Conservation (phyloP, 352 stramenopile genomes). For the Stramenopiles sp. region DNA sequence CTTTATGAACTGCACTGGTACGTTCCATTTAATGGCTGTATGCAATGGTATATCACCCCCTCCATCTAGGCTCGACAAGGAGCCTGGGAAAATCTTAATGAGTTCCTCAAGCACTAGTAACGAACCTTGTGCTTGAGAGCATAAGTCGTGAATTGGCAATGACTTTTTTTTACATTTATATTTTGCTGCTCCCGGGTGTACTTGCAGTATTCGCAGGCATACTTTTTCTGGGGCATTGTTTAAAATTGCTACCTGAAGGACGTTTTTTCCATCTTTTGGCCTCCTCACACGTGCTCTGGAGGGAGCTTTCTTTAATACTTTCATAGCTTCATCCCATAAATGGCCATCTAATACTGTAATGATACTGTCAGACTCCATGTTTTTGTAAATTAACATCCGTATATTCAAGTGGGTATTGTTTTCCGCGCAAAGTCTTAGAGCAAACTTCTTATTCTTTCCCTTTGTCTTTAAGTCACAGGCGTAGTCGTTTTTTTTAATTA, state of each 20-base stretch:
- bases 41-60: neutral
- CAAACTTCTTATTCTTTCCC: neutral
- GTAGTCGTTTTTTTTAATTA: neutral
- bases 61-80: neutral
- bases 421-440: neutral
- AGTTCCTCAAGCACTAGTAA: neutral
- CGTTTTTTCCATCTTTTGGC: neutral
- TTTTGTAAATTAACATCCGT: constrained; percentile 1
- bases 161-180: neutral
- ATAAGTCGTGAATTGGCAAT: neutral
- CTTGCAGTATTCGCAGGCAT: neutral
- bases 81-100: neutral
- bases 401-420: neutral
- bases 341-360: neutral
- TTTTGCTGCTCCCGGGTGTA: neutral
- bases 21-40: neutral
- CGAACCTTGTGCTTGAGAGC: neutral
- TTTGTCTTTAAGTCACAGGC: neutral
- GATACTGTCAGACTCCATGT: neutral
- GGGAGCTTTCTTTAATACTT: neutral
- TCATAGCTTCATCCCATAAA: neutral
- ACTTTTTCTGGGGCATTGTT: neutral
- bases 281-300: neutral
- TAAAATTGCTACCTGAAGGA: neutral
- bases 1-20: neutral